Percentiles rank a stretch among this genome's conserved stretches.
phyloP scores from a whole-genome alignment of 2,329 filamentous ascomycete species.

The Cucurbitaria berberidis region DNA sequence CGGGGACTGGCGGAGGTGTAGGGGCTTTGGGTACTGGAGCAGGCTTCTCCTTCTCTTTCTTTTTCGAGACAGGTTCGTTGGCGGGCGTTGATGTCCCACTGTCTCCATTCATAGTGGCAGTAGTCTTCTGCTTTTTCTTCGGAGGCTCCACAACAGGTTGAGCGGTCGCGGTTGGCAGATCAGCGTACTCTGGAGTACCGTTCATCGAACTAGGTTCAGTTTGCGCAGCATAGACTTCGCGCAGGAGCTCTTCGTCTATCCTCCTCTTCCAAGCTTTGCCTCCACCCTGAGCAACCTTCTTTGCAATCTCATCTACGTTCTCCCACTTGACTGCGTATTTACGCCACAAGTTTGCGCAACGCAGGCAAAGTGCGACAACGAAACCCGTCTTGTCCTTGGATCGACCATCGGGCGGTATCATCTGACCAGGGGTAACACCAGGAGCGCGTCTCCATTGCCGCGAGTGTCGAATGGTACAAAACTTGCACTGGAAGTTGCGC shows the following conservation, averaged over 20 bases:
- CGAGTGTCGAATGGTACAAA: slow-evolving; percentile 80
- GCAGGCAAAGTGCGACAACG: slow-evolving; percentile 82
- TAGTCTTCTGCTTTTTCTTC: slow-evolving; percentile 66
- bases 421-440: slow-evolving; percentile 72
- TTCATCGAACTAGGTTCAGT: slow-evolving; percentile 36
- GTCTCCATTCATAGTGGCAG: slow-evolving; percentile 52
- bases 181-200: slow-evolving; percentile 35
- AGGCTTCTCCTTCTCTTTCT: slow-evolving; percentile 47
- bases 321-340: slow-evolving; percentile 97
- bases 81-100: slow-evolving; percentile 54
- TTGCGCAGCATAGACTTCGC: slow-evolving; percentile 60
- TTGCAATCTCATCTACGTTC: slow-evolving; percentile 86
- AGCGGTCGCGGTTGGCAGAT: slow-evolving; percentile 29
- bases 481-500: slow-evolving; percentile 89
- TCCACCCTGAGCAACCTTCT: slow-evolving; percentile 80
- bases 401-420: slow-evolving; percentile 71
- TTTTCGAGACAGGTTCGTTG: slow-evolving; percentile 50
- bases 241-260: slow-evolving; percentile 90
- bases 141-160: slow-evolving; percentile 55
- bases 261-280: slow-evolving; percentile 85
- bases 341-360: slow-evolving; percentile 92
- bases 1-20: slow-evolving; percentile 70
- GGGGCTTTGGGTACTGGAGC: slow-evolving; percentile 55
- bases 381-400: slow-evolving; percentile 79
- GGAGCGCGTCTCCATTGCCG: slow-evolving; percentile 93